A percentile compares a stretch with the other conserved stretches of the same genome.
These are phyloP conservation scores for Fagopyrum homotropicum DNA, from an alignment of 148 eudicot species.

Conservation along the genomic window DNA sequence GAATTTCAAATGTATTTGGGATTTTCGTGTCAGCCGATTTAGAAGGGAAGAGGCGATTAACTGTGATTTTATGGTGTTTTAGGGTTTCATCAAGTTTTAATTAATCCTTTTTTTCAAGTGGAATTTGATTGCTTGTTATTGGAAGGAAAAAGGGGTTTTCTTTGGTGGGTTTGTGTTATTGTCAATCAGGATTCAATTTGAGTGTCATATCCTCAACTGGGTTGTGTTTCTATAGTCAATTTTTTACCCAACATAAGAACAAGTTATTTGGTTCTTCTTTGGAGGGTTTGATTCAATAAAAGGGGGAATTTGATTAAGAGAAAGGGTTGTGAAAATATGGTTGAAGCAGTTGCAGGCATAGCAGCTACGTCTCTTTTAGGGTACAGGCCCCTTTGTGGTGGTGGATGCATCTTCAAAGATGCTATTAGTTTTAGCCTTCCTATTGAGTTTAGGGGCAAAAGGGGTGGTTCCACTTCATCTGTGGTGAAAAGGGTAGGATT, in stretches of 20 bases:
- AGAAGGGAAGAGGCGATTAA: conserved; percentile 3
- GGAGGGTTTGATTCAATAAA: conserved; percentile 3
- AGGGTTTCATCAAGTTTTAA: not conserved
- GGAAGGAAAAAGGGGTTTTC: conserved; percentile 8
- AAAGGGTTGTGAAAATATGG: conserved; percentile 45
- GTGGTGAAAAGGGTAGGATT: conserved; percentile 21
- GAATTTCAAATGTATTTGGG: conserved; percentile 6
- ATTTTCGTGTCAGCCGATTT: not conserved
- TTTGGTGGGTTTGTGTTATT: conserved; percentile 17
- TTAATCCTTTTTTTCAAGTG: not conserved
- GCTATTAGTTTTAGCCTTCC: conserved; percentile 21
- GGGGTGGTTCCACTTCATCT: conserved; percentile 13
- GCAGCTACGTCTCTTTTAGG: conserved; percentile 53
- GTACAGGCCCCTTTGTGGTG: conserved; percentile 33
- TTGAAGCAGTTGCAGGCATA: conserved; percentile 45
- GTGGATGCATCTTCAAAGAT: conserved; percentile 26
- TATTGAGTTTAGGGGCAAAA: conserved; percentile 19
- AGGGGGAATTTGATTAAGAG: conserved; percentile 13
- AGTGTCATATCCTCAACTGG: not conserved
- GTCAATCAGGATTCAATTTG: not conserved
- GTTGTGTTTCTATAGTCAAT: conserved; percentile 2
- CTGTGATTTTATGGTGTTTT: not conserved
- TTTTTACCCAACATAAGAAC: not conserved
- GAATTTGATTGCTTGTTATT: not conserved
- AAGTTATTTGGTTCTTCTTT: conserved; percentile 1